Conservation (phyloP, 116 monocot species). For the Iris pallida region DNA sequence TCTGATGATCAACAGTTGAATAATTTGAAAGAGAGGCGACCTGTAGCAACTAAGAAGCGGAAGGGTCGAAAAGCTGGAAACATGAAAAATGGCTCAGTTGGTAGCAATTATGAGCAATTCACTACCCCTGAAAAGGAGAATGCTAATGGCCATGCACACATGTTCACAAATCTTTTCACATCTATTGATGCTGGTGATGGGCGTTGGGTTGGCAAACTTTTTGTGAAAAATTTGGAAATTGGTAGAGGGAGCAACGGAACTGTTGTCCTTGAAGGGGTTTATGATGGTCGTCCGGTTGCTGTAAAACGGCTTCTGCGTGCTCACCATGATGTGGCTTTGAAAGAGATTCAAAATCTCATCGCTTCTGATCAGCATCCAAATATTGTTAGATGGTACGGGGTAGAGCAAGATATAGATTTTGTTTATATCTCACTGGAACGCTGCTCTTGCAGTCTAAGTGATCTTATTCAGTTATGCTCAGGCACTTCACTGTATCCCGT, state of each 20-base stretch:
- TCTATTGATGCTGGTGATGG: slow-evolving; percentile 34
- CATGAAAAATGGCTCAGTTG: slow-evolving; percentile 6
- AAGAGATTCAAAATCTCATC: slow-evolving; percentile 87
- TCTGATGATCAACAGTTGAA: slow-evolving; percentile 16
- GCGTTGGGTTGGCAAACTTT: slow-evolving; percentile 64
- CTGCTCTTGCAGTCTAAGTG: slow-evolving; percentile 72
- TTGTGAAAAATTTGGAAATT: slow-evolving; percentile 76
- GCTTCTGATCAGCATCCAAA: slow-evolving; percentile 91
- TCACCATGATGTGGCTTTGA: slow-evolving; percentile 83
- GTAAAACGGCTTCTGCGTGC: slow-evolving; percentile 79
- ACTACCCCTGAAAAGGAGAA: slow-evolving; percentile 18
- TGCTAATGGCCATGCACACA: not conserved
- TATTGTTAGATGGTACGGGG: slow-evolving; percentile 89
- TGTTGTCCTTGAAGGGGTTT: slow-evolving; percentile 79
- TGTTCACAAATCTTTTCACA: slow-evolving; percentile 15
- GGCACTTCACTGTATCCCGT: slow-evolving; percentile 16
- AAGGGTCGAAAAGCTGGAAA: slow-evolving; percentile 35
- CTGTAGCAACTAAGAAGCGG: slow-evolving; percentile 36
- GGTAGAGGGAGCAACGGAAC: slow-evolving; percentile 98
- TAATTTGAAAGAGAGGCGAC: slow-evolving; percentile 15
- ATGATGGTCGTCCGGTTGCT: slow-evolving; percentile 80
- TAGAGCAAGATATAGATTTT: slow-evolving; percentile 86
- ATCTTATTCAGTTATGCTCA: slow-evolving; percentile 56
- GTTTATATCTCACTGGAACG: slow-evolving; percentile 92
- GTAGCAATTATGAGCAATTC: slow-evolving; percentile 5